A percentile compares a stretch with the other conserved stretches of the same genome.
Evolutionary conservation across 225 moss, liverwort and hornwort species (phyloP).

Genomic region (Climacium dendroides): DNA sequence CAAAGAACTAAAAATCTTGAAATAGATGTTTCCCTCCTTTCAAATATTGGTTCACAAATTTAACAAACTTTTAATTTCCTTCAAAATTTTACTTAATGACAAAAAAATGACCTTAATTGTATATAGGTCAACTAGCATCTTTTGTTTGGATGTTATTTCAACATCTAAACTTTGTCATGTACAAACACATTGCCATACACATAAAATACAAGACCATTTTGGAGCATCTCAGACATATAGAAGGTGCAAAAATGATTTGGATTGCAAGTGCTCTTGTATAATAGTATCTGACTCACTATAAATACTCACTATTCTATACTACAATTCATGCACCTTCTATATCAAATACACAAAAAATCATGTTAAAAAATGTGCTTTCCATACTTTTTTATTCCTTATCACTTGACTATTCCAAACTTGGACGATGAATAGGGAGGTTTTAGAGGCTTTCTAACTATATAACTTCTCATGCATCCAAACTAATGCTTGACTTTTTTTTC

Average conservation of each 20-base stretch:
- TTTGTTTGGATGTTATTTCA: background rate
- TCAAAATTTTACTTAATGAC: background rate
- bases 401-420: rapidly evolving
- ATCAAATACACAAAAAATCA: background rate
- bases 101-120: background rate
- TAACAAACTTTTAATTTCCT: background rate
- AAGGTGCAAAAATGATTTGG: background rate
- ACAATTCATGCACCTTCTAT: background rate
- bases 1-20: background rate
- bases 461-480: background rate
- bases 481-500: background rate
- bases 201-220: too few species aligned
- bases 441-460: rapidly evolving
- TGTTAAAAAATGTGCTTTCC: rapidly evolving
- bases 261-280: background rate
- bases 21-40: background rate
- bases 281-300: rapidly evolving
- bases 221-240: rapidly evolving
- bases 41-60: background rate
- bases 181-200: rapidly evolving
- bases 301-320: background rate
- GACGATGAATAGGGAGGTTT: background rate
- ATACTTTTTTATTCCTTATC: background rate
- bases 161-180: background rate
- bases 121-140: background rate